Conservation (phyloP, 2,329 filamentous ascomycete genomes). For the Nemania diffusa region DNA sequence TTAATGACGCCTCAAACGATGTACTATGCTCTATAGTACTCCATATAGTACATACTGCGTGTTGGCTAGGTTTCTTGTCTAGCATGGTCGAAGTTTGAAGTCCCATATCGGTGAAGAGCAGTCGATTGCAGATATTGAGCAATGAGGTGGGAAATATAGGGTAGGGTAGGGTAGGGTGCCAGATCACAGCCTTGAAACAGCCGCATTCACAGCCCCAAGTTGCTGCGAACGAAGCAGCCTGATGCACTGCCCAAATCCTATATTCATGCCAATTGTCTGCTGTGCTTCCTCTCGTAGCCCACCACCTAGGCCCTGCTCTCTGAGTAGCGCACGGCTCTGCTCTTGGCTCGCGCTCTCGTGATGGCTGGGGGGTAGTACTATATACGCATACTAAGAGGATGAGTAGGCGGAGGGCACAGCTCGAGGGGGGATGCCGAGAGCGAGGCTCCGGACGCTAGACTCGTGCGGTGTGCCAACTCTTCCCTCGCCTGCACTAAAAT, state of each 20-base stretch:
- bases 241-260: constrained; percentile 16
- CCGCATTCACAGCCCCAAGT: constrained; percentile 29
- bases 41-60: neutral
- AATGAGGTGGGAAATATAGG: neutral
- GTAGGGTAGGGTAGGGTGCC: neutral
- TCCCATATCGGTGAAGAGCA: neutral
- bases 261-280: neutral
- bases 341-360: neutral
- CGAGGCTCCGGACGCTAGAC: neutral
- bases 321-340: neutral
- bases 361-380: neutral
- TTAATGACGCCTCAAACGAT: neutral
- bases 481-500: neutral
- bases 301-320: neutral
- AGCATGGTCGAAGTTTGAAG: constrained; percentile 1
- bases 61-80: constrained; percentile 9
- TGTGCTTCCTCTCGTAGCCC: neutral
- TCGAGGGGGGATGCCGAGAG: neutral
- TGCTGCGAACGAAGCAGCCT: constrained; percentile 15
- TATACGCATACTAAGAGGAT: neutral
- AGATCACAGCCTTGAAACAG: constrained; percentile 18
- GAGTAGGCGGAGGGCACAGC: neutral
- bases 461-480: neutral
- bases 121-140: constrained; percentile 16
- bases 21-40: neutral